These are phyloP conservation scores for Pythium coloratum DNA, from an alignment of 352 stramenopile species.

Conservation along the genomic window DNA sequence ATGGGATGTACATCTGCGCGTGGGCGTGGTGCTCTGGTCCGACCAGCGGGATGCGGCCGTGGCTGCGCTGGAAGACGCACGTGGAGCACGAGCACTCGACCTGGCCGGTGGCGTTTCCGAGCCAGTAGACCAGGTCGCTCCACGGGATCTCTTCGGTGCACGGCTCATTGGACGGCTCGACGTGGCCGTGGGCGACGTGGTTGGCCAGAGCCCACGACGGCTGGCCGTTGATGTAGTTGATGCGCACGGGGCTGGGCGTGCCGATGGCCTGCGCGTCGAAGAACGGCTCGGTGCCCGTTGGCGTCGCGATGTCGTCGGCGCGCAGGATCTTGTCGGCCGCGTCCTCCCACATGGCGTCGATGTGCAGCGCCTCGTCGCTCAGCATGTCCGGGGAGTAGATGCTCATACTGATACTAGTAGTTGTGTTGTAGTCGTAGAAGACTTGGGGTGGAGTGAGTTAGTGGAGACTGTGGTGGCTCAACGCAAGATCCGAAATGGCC, in stretches of 20 bases:
- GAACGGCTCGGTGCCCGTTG: slow-evolving; percentile 9
- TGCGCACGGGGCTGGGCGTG: not conserved
- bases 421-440: too few species aligned
- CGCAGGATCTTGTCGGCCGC: slow-evolving; percentile 2
- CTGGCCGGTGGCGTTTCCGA: slow-evolving; percentile 23
- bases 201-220: slow-evolving; percentile 2
- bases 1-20: too few species aligned
- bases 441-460: too few species aligned
- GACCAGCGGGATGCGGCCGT: too few species aligned
- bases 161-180: slow-evolving; percentile 18
- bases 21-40: too few species aligned
- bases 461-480: too few species aligned
- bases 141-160: slow-evolving; percentile 27
- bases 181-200: not conserved
- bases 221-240: not conserved
- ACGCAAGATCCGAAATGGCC: too few species aligned
- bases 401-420: too few species aligned
- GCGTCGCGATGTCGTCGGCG: slow-evolving; percentile 5
- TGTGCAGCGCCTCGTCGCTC: too few species aligned
- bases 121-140: slow-evolving; percentile 29
- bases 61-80: not conserved
- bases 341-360: not conserved
- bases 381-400: too few species aligned
- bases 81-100: slow-evolving; percentile 23
- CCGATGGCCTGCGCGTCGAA: not conserved